A percentile compares a stretch with the other conserved stretches of the same genome.
Evolutionary conservation across 257 asterid genomes (phyloP).

Genomic region (Cordia subcordata): DNA sequence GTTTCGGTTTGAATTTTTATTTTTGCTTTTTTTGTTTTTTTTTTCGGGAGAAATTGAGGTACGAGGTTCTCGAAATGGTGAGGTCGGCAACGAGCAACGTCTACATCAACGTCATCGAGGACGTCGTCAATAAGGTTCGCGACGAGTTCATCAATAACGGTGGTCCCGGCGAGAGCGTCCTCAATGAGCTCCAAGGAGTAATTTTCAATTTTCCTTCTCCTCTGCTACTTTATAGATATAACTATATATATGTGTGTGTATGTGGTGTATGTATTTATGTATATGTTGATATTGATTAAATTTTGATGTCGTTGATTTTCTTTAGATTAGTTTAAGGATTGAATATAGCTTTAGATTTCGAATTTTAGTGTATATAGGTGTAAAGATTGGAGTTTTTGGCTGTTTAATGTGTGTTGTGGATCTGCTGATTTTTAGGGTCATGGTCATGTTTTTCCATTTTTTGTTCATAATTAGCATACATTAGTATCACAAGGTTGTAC

Average conservation of each 20-base stretch:
- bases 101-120: conserved; percentile 80
- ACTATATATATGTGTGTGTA: too few relatives aligned
- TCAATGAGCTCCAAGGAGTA: conserved; percentile 91
- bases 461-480: neutral
- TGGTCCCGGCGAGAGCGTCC: conserved; percentile 85
- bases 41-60: conserved; percentile 9
- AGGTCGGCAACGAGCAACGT: conserved; percentile 74
- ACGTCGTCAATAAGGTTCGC: conserved; percentile 83
- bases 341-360: neutral
- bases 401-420: conserved; percentile 7
- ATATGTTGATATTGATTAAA: neutral
- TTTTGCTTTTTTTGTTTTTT: too few relatives aligned
- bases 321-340: neutral
- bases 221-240: too few relatives aligned
- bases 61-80: conserved; percentile 39
- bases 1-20: too few relatives aligned
- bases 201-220: conserved; percentile 6
- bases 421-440: conserved; percentile 22
- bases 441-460: conserved; percentile 23
- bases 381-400: neutral
- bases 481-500: too few relatives aligned
- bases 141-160: conserved; percentile 66
- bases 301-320: neutral
- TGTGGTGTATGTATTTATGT: neutral
- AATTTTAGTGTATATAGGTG: neutral